phyloP scores from a whole-genome alignment of 805 yeast genomes.

The Yarrowia deformans region DNA sequence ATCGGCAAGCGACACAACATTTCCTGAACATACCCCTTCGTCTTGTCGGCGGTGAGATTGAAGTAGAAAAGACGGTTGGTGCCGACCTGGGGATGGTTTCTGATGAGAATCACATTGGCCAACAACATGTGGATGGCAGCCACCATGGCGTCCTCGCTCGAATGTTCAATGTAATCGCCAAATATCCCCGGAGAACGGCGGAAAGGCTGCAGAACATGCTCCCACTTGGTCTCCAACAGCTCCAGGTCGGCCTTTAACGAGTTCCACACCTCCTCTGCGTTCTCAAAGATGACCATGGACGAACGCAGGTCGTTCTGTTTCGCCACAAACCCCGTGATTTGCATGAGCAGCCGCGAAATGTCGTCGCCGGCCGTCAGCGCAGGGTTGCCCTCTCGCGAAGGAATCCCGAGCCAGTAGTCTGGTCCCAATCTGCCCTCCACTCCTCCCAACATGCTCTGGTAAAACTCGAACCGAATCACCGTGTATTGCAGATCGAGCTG shows the following conservation, averaged over 20 bases:
- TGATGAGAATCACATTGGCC: constrained; percentile 33
- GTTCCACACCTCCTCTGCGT: constrained; percentile 8
- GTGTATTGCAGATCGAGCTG: constrained; percentile 25
- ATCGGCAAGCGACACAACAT: constrained; percentile 26
- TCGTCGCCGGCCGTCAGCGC: constrained; percentile 37
- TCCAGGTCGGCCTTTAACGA: neutral
- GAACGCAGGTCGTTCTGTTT: constrained; percentile 20
- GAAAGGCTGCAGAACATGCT: constrained; percentile 7
- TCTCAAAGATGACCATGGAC: neutral
- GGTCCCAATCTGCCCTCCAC: constrained; percentile 29
- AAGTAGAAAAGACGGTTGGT: constrained; percentile 26
- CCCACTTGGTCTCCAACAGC: constrained; percentile 29
- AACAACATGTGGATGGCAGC: constrained; percentile 27
- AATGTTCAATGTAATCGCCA: constrained; percentile 23
- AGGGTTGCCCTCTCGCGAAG: constrained; percentile 5
- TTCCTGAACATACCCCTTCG: constrained; percentile 23
- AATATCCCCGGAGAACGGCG: neutral
- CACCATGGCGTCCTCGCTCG: constrained; percentile 29
- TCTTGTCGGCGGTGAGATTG: constrained; percentile 19
- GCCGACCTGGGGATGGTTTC: constrained; percentile 24
- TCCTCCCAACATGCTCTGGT: constrained; percentile 37
- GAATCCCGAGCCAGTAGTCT: constrained; percentile 25
- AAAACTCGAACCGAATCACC: constrained; percentile 37
- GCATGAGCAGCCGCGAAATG: constrained; percentile 24
- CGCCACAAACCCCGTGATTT: constrained; percentile 37